phyloP scores from a whole-genome alignment of 106 monocot genomes.

The Dioscorea dumetorum region DNA sequence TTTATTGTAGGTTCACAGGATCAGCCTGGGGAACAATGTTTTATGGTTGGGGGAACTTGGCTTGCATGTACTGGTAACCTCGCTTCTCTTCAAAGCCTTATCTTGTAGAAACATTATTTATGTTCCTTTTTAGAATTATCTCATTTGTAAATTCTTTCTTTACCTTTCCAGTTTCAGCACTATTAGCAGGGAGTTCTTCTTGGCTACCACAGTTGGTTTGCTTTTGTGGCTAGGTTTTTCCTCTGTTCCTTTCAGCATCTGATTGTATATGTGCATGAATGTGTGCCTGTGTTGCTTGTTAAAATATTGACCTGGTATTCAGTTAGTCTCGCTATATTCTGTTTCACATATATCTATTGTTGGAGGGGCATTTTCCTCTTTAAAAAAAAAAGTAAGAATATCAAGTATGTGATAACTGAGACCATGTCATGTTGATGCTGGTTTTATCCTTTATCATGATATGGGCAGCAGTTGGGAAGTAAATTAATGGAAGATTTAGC shows the following conservation, averaged over 20 bases:
- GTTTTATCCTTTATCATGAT: too few species aligned
- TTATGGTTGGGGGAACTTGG: constrained; percentile 67
- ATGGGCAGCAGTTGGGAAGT: too few species aligned
- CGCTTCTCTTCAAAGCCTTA: neutral
- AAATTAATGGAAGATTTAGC: too few species aligned
- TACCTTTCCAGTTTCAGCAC: constrained; percentile 40
- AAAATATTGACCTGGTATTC: too few species aligned
- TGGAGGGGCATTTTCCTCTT: neutral
- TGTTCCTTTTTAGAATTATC: neutral
- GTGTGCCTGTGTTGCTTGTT: neutral
- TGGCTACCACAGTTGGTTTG: constrained; percentile 46
- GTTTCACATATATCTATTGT: neutral
- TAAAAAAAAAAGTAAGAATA: neutral
- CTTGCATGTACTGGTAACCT: constrained; percentile 67
- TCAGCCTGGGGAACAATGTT: constrained; percentile 61
- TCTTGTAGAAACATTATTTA: neutral
- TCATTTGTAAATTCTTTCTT: neutral
- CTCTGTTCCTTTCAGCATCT: neutral
- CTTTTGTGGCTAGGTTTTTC: constrained; percentile 55
- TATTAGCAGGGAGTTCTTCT: constrained; percentile 49
- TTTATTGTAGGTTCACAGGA: constrained; percentile 56
- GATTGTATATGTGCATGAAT: neutral
- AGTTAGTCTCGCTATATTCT: neutral
- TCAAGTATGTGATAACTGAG: neutral
- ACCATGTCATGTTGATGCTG: too few species aligned